Evolutionary conservation across 2,329 filamentous ascomycete genomes (phyloP), one percentile per base, ranked within the genome.

Genomic region (Bisporella sp.): DNA sequence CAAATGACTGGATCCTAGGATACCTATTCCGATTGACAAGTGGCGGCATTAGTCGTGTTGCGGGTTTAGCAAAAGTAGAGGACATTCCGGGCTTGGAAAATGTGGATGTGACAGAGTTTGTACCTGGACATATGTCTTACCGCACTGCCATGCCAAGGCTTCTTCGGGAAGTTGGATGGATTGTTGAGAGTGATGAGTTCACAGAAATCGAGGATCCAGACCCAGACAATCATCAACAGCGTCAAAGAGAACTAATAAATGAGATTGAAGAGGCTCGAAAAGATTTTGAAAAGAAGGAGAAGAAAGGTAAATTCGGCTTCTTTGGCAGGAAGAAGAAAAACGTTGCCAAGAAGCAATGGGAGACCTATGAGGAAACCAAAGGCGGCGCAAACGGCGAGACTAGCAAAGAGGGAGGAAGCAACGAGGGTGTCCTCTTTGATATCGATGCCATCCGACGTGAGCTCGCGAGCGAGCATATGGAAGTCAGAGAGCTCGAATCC

Each of bases 161-260:
- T 13, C 75, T 99, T 47, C 82, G 89, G 55, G 85, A 92, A 65
- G 89, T 91, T 35, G 93, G 91, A 12, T 99, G 91, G 90, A 72
- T 85, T 48, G 88, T 97, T 4, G 85, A 96, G 62, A 91, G 85
- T 57, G 90, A 96, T 60, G 92, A 97, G 65, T 99, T 97, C 64
- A 84, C 81, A 1, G 93, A 99, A 69, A 97, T 99, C 53, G 93
- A 97, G 66, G 93, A 99, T 59, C 90, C 93, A 0, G 93, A 99
- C 62, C 93, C 93, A 0, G 93, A 97, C 0, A 92, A 95, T 59
- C 92, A 97, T 69, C 78, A 81, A 46, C 78, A 89, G 65, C 78
- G 91, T 45, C 93, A 99, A 68, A 79, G 90, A 50, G 92, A 97
- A 68, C 79, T 99, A 41, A 96, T 99, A 65, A 90, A 87, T 61